Percentiles rank a stretch among this genome's conserved stretches.
phyloP scores from a whole-genome alignment of 331 rosid species.

The Dryas integrifolia region DNA sequence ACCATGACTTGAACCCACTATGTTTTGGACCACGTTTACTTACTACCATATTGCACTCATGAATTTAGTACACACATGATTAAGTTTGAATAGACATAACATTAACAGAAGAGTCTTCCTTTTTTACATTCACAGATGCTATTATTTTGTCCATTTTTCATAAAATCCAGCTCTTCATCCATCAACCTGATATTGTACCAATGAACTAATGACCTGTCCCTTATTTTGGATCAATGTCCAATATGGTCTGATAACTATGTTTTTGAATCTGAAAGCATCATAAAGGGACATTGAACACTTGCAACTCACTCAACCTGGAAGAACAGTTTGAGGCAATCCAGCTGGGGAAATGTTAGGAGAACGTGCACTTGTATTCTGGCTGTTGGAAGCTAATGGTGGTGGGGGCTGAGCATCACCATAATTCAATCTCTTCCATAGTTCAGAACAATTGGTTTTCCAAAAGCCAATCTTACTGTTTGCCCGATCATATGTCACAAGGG shows the following conservation, averaged over 20 bases:
- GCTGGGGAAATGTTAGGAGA: constrained; percentile 26
- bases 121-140: not conserved
- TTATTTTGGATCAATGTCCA: not conserved
- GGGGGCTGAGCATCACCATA: constrained; percentile 28
- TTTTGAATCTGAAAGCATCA: not conserved
- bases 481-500: constrained; percentile 52
- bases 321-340: constrained; percentile 18
- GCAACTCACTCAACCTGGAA: constrained; percentile 34
- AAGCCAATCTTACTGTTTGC: constrained; percentile 42
- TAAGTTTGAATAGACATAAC: not conserved
- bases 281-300: not conserved
- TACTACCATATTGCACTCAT: not conserved
- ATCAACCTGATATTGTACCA: not conserved
- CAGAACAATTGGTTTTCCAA: constrained; percentile 55
- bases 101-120: not conserved
- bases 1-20: not conserved
- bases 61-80: not conserved
- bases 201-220: too few species aligned
- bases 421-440: constrained; percentile 42
- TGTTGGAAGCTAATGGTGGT: constrained; percentile 17
- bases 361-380: constrained; percentile 24
- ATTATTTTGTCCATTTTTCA: not conserved
- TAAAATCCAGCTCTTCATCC: not conserved
- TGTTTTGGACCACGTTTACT: not conserved
- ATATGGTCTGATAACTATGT: not conserved